Evolutionary conservation across 352 stramenopile genomes (phyloP), one percentile per base, ranked within the genome.

Genomic region (Peronospora belbahrii): DNA sequence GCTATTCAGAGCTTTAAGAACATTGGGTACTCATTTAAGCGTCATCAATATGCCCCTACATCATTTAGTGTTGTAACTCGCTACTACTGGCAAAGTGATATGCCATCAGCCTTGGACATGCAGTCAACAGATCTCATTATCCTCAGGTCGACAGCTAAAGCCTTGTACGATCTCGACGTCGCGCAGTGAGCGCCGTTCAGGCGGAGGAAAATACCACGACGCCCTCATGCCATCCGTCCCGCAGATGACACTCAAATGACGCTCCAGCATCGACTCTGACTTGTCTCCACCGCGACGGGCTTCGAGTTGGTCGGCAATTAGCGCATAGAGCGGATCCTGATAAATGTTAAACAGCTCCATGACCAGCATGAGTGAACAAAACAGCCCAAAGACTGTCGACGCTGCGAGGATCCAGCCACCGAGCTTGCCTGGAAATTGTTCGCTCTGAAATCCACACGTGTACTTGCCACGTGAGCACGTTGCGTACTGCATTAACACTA

Each of bases 321-420:
- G 15, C 30, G 61, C 56, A 35, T 76, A 78, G 2, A 75, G 40
- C 27, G 67, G 56, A 47, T 86, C 74, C 20, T 79, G 58, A 56
- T 76, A 67, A 57, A 86, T 86, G 59, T 70, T 84, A 50, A 73
- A 83, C 43, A 90, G 44, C 55, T 93, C 82, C 78, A 93, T 88
- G 22, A 23, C 56, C 14, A 89, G 53, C 78, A 93, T 89, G 32
- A 85, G 53, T 37, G 62, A 62, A 49, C 74, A 88, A 35, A 93
- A 88, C 5, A 88, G 56, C 10, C 77, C 71, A 20, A 93, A 93
- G 6, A 85, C 64, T 38, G 72, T 72, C 27, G 70, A 73, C 2
- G 73, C 75, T 0, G 74, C 78, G 1, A 89, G 50, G 8, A 87
- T 69, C 62, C 68, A 89, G 11, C 81, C 50, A 14, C 82, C 82